Base-by-base conservation (phyloP, 1,139 yeast genomes). In the Scheffersomyces cryptocercus region DNA sequence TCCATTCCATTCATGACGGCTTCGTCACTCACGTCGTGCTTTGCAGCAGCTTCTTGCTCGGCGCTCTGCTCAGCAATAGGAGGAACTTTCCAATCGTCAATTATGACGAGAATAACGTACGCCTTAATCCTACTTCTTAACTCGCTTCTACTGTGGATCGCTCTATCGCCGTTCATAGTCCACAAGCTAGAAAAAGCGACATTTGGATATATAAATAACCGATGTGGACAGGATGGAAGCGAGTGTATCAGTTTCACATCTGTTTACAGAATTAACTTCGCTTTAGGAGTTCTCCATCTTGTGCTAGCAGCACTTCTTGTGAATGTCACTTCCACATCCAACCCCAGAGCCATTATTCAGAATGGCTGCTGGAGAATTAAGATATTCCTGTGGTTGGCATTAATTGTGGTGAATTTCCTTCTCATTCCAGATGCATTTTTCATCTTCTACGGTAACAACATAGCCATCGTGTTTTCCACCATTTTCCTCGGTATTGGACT, bases 221-320 rank as follows among this genome's bases (percentile, higher is more conserved):
- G 70, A 46, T 72, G 78, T 52, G 82, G 82, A 9, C 90, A 97
- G 52, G 83, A 84, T 39, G 95, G 93, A 8, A 84, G 85, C 36
- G 90, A 89, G 56, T 95, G 99, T 69, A 82, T 82, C 36, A 95
- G 97, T 44, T 95, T 93, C 65, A 88, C 91, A 14, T 91, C 96
- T 5, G 98, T 93, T 9, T 95, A 93, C 61, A 74, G 98, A 46
- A 76, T 95, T 54, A 90, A 89, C 65, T 87, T 90, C 62, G 95
- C 98, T 2, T 73, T 93, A 15, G 99, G 96, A 1, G 43, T 83
- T 42, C 68, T 90, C 49, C 99, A 95, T 67, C 59, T 91, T 36
- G 55, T 84, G 1, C 69, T 93, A 45, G 96, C 95, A 0, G 68
- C 71, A 2, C 59, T 86, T 37, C 70, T 93, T 41, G 61, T 86